Conservation (phyloP, 2,329 filamentous ascomycete species). For the Phialocephala sp. region DNA sequence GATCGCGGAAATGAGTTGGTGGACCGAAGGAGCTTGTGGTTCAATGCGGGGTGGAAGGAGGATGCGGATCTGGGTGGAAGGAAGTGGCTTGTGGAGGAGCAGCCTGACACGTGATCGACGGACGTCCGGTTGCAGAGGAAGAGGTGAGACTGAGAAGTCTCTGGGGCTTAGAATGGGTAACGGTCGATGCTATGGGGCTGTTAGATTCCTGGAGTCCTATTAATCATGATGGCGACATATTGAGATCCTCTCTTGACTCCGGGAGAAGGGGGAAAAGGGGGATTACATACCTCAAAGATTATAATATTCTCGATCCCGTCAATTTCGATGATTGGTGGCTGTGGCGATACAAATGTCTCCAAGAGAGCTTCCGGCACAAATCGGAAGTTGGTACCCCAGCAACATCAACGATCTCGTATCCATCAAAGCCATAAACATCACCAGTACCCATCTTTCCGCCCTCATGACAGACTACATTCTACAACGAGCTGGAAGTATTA, state of each 20-base stretch:
- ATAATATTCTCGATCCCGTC: too few species aligned
- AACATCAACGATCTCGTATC: constrained; percentile 43
- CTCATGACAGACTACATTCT: constrained; percentile 42
- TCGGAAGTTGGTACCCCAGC: constrained; percentile 47
- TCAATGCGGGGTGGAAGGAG: not conserved
- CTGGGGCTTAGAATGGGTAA: not conserved
- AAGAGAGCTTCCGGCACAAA: constrained; percentile 46
- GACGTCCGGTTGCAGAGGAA: not conserved
- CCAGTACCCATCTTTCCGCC: constrained; percentile 42
- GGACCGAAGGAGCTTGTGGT: not conserved
- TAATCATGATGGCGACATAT: not conserved
- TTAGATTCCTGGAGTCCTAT: not conserved
- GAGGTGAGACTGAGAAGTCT: too few species aligned
- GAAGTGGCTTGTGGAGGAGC: not conserved
- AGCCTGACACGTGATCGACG: not conserved
- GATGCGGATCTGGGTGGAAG: not conserved
- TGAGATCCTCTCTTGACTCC: not conserved
- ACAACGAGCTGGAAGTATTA: constrained; percentile 34
- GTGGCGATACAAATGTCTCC: constrained; percentile 53
- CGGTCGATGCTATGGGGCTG: not conserved
- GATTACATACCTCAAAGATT: constrained; percentile 36
- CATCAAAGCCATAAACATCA: constrained; percentile 47
- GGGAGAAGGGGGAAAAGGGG: not conserved
- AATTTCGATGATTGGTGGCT: too few species aligned
- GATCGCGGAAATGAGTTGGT: not conserved